Conservation (phyloP, 768 basidiomycete genomes). For the Termitomyces sp. region DNA sequence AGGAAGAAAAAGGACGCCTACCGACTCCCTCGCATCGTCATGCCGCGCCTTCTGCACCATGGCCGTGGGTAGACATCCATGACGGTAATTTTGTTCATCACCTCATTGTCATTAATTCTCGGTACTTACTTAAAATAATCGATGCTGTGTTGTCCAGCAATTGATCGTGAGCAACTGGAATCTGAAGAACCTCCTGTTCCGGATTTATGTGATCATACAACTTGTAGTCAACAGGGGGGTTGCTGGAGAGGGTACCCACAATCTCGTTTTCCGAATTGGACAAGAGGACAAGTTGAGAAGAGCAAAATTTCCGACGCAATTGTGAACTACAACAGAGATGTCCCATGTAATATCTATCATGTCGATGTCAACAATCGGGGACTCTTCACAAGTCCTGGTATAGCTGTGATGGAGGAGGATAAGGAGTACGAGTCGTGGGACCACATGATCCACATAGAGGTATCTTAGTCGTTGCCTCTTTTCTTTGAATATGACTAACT, state of each 20-base stretch:
- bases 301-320: conserved; percentile 38
- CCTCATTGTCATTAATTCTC: neutral
- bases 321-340: conserved; percentile 22
- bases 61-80: conserved; percentile 43
- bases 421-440: conserved; percentile 35
- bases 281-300: conserved; percentile 36
- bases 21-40: conserved; percentile 41
- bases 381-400: conserved; percentile 29
- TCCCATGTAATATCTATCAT: conserved; percentile 29
- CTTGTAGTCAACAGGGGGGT: conserved; percentile 23
- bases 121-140: neutral
- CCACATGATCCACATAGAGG: conserved; percentile 27
- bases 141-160: conserved; percentile 20
- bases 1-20: conserved; percentile 16
- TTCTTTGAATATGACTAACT: neutral
- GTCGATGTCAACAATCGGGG: conserved; percentile 39
- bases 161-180: conserved; percentile 31
- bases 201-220: conserved; percentile 30
- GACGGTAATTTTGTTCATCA: conserved; percentile 25
- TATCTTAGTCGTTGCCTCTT: conserved; percentile 21
- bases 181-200: conserved; percentile 32
- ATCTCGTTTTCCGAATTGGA: conserved; percentile 57
- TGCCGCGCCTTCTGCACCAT: conserved; percentile 43
- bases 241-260: conserved; percentile 43
- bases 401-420: conserved; percentile 17